These are phyloP conservation scores for Triangularia setosa DNA, from an alignment of 2,329 filamentous ascomycete genomes.

Conservation along the genomic window DNA sequence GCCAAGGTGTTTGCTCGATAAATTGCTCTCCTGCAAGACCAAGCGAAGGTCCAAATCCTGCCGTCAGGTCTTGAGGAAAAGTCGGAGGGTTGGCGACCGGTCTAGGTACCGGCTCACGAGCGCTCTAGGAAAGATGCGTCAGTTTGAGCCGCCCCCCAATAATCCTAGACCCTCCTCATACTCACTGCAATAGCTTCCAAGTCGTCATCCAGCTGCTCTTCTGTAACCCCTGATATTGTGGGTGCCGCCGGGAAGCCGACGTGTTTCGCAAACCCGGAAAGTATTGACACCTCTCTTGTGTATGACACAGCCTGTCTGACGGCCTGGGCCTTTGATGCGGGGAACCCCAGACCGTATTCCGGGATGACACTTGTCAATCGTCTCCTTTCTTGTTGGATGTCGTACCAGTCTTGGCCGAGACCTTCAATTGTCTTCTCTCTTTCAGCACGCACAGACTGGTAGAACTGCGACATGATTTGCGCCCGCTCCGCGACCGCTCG, in stretches of 20 bases:
- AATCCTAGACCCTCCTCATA: conserved; percentile 47
- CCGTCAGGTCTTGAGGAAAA: conserved; percentile 43
- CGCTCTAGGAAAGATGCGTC: conserved; percentile 31
- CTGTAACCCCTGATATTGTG: conserved; percentile 67
- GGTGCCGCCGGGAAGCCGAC: conserved; percentile 96
- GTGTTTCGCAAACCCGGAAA: conserved; percentile 89
- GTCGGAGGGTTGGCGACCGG: conserved; percentile 26
- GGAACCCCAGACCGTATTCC: conserved; percentile 79
- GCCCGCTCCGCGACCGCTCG: conserved; percentile 77
- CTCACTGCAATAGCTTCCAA: conserved; percentile 84
- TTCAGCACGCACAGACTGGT: conserved; percentile 78
- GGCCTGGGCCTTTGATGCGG: conserved; percentile 70
- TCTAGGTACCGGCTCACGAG: conserved; percentile 24
- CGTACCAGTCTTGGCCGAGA: conserved; percentile 86
- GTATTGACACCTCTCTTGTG: conserved; percentile 88
- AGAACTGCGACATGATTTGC: conserved; percentile 86
- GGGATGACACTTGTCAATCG: conserved; percentile 69
- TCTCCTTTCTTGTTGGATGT: conserved; percentile 78
- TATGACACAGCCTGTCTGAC: conserved; percentile 84
- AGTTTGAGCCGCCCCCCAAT: conserved; percentile 12
- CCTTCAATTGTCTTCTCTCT: conserved; percentile 75
- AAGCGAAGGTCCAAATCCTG: conserved; percentile 3
- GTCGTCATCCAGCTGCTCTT: conserved; percentile 77
- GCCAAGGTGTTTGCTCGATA: conserved; percentile 86
- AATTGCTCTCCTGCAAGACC: conserved; percentile 79